Percentiles rank a stretch among this genome's conserved stretches.
phyloP scores from a whole-genome alignment of 345 rosid genomes.

The Brassica rapa region DNA sequence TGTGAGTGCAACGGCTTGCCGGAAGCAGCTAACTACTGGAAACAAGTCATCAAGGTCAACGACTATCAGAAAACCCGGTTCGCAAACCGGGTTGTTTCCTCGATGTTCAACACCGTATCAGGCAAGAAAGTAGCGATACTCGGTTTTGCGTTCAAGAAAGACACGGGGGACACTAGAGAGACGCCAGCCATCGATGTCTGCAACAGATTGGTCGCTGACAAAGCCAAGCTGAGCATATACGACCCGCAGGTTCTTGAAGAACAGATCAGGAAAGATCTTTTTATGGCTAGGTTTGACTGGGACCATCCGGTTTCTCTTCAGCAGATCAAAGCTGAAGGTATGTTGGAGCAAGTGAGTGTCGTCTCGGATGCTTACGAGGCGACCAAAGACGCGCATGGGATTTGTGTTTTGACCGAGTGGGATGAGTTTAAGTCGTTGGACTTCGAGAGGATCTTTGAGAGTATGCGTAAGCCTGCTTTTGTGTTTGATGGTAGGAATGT shows the following conservation, averaged over 20 bases:
- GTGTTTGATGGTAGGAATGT: slow-evolving; percentile 79
- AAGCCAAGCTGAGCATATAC: slow-evolving; percentile 59
- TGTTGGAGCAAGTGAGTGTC: slow-evolving; percentile 50
- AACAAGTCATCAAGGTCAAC: slow-evolving; percentile 73
- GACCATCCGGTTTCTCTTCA: slow-evolving; percentile 64
- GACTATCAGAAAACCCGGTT: slow-evolving; percentile 72
- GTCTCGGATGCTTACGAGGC: slow-evolving; percentile 63
- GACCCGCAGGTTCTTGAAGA: slow-evolving; percentile 67
- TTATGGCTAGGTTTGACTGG: slow-evolving; percentile 77
- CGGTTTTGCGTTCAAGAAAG: slow-evolving; percentile 76
- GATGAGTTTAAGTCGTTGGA: slow-evolving; percentile 68
- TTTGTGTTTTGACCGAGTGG: slow-evolving; percentile 72
- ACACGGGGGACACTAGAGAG: slow-evolving; percentile 82
- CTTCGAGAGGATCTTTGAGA: slow-evolving; percentile 47
- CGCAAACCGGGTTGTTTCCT: slow-evolving; percentile 62
- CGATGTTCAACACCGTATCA: slow-evolving; percentile 67
- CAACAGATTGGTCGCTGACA: slow-evolving; percentile 62
- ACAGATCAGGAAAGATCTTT: slow-evolving; percentile 65
- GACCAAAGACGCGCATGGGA: slow-evolving; percentile 60
- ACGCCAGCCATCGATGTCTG: slow-evolving; percentile 78
- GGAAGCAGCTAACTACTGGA: slow-evolving; percentile 72
- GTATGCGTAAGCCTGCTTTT: slow-evolving; percentile 58
- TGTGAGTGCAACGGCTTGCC: slow-evolving; percentile 76
- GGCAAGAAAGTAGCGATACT: slow-evolving; percentile 66
- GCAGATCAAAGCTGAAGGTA: slow-evolving; percentile 52